Evolutionary conservation across 805 yeast species (phyloP).

Genomic region (Ascoidea tarda): DNA sequence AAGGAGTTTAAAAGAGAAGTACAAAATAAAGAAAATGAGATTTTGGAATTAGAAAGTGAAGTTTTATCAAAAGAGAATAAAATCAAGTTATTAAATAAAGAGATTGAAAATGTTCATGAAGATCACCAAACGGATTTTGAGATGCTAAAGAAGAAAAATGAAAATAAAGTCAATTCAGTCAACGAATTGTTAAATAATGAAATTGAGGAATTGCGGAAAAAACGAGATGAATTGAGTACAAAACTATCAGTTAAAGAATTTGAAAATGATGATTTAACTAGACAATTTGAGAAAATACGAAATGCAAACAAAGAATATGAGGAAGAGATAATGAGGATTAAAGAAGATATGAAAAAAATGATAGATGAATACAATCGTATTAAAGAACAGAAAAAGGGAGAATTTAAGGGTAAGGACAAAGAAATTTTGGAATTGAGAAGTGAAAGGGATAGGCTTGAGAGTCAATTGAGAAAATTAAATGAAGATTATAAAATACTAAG

Average conservation of each 20-base stretch:
- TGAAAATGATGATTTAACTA: background rate
- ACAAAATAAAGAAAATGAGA: conserved; percentile 22
- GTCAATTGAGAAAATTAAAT: conserved; percentile 7
- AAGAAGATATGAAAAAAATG: background rate
- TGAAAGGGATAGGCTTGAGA: conserved; percentile 10
- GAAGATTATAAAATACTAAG: conserved; percentile 4
- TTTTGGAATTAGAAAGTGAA: conserved; percentile 20
- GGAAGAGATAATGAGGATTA: background rate
- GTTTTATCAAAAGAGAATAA: conserved; percentile 25
- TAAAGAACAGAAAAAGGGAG: background rate
- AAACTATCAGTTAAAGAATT: background rate
- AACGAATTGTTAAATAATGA: background rate
- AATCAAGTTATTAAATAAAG: conserved; percentile 22
- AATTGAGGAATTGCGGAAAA: background rate
- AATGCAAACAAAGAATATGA: too few relatives aligned
- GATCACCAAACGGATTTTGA: conserved; percentile 21
- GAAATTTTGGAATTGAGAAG: conserved; percentile 11
- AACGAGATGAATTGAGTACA: background rate
- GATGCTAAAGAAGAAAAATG: background rate
- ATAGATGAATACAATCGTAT: too few relatives aligned
- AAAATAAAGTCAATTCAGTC: too few relatives aligned
- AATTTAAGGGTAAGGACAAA: background rate
- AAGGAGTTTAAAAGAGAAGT: conserved; percentile 13
- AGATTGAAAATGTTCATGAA: conserved; percentile 22
- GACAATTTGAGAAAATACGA: background rate